Conservation (phyloP, 164 flowering plant genomes). For the Santalum album region DNA sequence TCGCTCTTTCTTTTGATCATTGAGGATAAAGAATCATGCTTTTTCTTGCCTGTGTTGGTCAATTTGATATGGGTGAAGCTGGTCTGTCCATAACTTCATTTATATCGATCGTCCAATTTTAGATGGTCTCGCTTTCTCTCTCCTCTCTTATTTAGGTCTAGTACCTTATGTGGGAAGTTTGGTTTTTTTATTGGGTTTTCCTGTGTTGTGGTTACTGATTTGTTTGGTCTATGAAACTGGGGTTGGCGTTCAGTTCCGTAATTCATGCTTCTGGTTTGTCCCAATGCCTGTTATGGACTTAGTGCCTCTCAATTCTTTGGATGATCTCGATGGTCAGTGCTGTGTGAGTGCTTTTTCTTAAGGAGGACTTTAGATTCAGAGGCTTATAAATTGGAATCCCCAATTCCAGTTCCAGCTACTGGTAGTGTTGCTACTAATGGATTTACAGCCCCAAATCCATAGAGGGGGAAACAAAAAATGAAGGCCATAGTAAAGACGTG, state of each 20-base stretch:
- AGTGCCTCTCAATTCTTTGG: not conserved
- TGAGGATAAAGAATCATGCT: not conserved
- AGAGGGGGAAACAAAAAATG: too few species aligned
- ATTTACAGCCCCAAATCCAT: too few species aligned
- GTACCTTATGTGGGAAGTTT: not conserved
- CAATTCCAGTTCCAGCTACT: not conserved
- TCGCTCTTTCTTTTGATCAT: too few species aligned
- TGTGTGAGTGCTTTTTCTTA: not conserved
- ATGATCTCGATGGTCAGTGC: not conserved
- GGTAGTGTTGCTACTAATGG: not conserved
- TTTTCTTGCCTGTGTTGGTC: constrained; percentile 5
- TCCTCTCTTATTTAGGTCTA: not conserved
- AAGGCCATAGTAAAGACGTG: too few species aligned
- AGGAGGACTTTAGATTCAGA: not conserved
- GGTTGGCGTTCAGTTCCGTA: constrained; percentile 1
- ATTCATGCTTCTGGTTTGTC: not conserved
- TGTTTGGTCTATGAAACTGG: not conserved
- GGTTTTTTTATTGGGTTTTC: not conserved
- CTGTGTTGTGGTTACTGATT: not conserved
- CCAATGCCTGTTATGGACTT: not conserved
- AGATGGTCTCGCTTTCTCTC: not conserved
- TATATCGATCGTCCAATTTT: not conserved
- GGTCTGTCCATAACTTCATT: not conserved
- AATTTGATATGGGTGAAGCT: constrained; percentile 7
- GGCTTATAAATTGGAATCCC: not conserved